Evolutionary conservation across 257 asterid species (phyloP).

Genomic region (Nicotiana tomentosiformis): DNA sequence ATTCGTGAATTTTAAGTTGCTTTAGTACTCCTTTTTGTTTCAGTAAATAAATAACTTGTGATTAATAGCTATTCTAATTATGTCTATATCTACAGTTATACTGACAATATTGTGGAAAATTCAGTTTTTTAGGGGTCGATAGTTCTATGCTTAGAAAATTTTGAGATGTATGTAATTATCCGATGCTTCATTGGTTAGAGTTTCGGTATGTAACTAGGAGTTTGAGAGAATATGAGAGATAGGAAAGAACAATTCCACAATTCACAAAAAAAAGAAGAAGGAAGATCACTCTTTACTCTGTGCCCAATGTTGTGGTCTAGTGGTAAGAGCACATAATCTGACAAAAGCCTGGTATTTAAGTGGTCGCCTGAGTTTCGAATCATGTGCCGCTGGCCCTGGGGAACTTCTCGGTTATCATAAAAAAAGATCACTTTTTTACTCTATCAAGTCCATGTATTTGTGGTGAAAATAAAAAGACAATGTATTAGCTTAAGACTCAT

Average conservation of each 20-base stretch:
- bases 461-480: neutral
- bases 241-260: neutral
- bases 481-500: neutral
- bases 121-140: neutral
- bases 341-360: too few relatives aligned
- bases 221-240: neutral
- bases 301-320: too few relatives aligned
- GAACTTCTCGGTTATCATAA: too few relatives aligned
- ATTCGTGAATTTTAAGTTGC: neutral
- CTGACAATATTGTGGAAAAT: neutral
- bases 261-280: neutral
- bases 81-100: neutral
- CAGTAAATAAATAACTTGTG: neutral
- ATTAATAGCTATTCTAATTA: neutral
- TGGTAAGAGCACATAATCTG: too few relatives aligned
- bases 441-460: too few relatives aligned
- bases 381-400: too few relatives aligned
- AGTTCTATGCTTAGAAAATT: neutral
- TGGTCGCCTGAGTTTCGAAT: too few relatives aligned
- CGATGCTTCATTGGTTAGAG: neutral
- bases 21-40: neutral
- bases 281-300: neutral
- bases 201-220: neutral
- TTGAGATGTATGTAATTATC: neutral
- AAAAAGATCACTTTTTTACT: too few relatives aligned